These are phyloP conservation scores for Lodderomyces jiufengensis DNA, from an alignment of 1,139 yeast genomes.

Conservation along the genomic window DNA sequence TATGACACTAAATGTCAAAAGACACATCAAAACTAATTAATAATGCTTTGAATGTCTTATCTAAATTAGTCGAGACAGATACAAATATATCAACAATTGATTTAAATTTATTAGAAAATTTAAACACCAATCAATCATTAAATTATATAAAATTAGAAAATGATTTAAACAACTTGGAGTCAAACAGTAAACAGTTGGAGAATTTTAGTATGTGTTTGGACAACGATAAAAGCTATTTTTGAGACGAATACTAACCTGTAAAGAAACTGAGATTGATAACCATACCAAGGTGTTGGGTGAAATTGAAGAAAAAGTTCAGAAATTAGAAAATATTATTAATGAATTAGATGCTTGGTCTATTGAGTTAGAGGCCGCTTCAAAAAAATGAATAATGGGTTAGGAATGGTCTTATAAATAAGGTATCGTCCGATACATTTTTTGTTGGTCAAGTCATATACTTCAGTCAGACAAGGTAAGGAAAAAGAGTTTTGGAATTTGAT, in stretches of 20 bases:
- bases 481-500: too few relatives aligned
- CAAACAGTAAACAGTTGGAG: conserved; percentile 28
- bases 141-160: conserved; percentile 54
- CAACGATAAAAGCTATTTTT: background rate
- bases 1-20: conserved; percentile 19
- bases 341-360: conserved; percentile 63
- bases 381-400: background rate
- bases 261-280: conserved; percentile 30
- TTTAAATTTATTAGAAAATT: conserved; percentile 48
- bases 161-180: conserved; percentile 37
- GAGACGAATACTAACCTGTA: conserved; percentile 4
- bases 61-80: conserved; percentile 46
- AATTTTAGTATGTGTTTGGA: conserved; percentile 28
- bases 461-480: too few relatives aligned
- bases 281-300: conserved; percentile 30
- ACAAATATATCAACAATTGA: conserved; percentile 52
- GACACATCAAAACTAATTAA: conserved; percentile 30
- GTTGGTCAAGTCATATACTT: too few relatives aligned
- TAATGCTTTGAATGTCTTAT: conserved; percentile 28
- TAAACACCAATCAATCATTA: conserved; percentile 56
- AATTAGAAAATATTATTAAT: conserved; percentile 41
- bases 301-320: conserved; percentile 45
- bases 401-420: too few relatives aligned
- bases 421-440: too few relatives aligned
- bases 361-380: conserved; percentile 32